Conservation (phyloP, 2,329 filamentous ascomycete genomes). For the Colletotrichum ledebouriae region DNA sequence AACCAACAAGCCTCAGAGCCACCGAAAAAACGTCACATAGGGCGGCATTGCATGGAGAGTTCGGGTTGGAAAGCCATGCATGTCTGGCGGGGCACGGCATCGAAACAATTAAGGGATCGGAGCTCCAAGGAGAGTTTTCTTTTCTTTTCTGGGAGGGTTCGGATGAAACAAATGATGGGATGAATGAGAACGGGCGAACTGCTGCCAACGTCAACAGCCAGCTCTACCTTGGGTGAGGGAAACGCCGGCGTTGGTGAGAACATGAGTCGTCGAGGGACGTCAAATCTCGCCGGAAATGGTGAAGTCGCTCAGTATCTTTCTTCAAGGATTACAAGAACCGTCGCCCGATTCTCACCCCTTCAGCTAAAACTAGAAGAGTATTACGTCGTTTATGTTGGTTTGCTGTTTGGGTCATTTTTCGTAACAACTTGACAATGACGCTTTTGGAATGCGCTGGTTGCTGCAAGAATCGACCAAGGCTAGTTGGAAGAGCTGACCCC, state of each 20-base stretch:
- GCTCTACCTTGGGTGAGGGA: background rate
- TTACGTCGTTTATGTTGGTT: constrained; percentile 9
- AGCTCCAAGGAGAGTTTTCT: constrained; percentile 11
- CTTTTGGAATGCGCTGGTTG: background rate
- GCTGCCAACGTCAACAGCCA: background rate
- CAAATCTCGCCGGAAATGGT: constrained; percentile 1
- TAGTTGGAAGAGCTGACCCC: background rate
- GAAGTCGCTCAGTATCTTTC: background rate
- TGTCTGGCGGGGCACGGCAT: constrained; percentile 27
- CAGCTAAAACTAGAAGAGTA: constrained; percentile 11
- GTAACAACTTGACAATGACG: background rate
- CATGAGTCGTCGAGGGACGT: constrained; percentile 18
- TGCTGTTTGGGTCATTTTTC: constrained; percentile 8
- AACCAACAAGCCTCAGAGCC: constrained; percentile 23
- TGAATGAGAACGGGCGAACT: constrained; percentile 18
- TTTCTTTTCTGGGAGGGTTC: constrained; percentile 5
- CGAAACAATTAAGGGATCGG: constrained; percentile 19
- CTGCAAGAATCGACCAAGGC: background rate
- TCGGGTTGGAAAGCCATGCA: constrained; percentile 25
- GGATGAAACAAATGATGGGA: constrained; percentile 22
- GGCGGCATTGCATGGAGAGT: constrained; percentile 22
- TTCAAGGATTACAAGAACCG: background rate
- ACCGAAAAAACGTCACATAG: constrained; percentile 12
- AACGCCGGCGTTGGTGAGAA: background rate
- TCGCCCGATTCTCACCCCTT: background rate